Evolutionary conservation across 257 asterid species (phyloP).

Genomic region (Solanum bulbocastanum): DNA sequence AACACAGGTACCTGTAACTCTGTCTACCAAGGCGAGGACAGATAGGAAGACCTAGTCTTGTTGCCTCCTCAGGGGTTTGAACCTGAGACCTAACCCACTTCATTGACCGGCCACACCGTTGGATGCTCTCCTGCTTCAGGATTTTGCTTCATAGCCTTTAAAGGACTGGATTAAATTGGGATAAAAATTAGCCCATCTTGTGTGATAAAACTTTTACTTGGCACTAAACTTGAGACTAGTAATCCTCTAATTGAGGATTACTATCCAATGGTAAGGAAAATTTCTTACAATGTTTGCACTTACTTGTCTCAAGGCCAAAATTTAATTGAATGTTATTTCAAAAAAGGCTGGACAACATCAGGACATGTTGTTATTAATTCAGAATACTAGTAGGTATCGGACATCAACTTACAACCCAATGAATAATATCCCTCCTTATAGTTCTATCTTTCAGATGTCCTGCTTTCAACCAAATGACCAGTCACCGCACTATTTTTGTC

Average conservation of each 20-base stretch:
- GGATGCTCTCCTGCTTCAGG: neutral
- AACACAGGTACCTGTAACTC: neutral
- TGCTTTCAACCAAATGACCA: neutral
- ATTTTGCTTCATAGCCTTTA: neutral
- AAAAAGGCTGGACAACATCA: neutral
- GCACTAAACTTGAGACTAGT: neutral
- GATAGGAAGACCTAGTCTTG: neutral
- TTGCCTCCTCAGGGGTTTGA: neutral
- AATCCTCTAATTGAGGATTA: neutral
- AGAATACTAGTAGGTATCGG: neutral
- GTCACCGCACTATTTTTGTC: neutral
- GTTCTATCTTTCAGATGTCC: neutral
- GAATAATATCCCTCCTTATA: neutral
- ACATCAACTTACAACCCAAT: neutral
- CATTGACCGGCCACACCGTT: neutral
- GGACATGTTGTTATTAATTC: neutral
- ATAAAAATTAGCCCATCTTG: neutral
- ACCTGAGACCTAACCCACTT: neutral
- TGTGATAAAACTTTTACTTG: neutral
- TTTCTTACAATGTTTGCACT: neutral
- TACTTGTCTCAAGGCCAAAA: neutral
- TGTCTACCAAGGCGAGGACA: neutral
- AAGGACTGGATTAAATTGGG: neutral
- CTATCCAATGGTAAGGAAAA: neutral
- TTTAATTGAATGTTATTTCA: neutral